Base-by-base conservation (phyloP, 805 yeast species). In the Kazachstania psychrophila region DNA sequence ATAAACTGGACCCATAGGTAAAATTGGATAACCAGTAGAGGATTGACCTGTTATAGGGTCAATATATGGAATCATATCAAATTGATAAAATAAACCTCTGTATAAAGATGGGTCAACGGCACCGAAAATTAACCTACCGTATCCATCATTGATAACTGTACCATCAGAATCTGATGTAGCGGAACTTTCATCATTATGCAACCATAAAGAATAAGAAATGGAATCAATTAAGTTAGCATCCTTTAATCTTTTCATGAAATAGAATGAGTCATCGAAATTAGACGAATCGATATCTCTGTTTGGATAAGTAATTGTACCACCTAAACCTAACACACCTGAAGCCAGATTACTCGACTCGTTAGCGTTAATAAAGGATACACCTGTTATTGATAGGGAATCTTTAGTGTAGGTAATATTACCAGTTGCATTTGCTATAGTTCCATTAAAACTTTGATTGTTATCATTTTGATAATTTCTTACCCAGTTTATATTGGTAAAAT, bases 101-200 rank as follows among this genome's bases (percentile, higher is more conserved):
- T 54, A 71, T 32, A 65, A 62, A 20, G 60, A 54, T 8, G 64
- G 58, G 47, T 77, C 74, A 4, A 80, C 72, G 3, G 73, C 75
- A 9, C 92, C 88, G 2, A 79, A 61, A 6, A 77, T 51, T 10
- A 80, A 39, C 29, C 49, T 51, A 8, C 71, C 68, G 12, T 17
- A 34, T 16, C 50, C 22, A 5, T 35, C 30, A 40, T 48, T 23
- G 4, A 36, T 16, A 6, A 31, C 39, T 20, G 28, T n/a, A 33
- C 31, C 15, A 20, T 31, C 13, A 19, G 33, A 28, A 13, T 23
- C 18, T 19, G 28, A 23, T 6, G 33, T 17, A 1, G 15, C 27
- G 15, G 41, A 31, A 6, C 45, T 33, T 3, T 43, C 28, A 6
- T 39, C 50, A 36, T 54, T 51, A 4, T 46, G 48, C 12, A 68